These are phyloP conservation scores for Raphidocelis subcapitata DNA, from an alignment of 139 green algal species.

Conservation along the genomic window DNA sequence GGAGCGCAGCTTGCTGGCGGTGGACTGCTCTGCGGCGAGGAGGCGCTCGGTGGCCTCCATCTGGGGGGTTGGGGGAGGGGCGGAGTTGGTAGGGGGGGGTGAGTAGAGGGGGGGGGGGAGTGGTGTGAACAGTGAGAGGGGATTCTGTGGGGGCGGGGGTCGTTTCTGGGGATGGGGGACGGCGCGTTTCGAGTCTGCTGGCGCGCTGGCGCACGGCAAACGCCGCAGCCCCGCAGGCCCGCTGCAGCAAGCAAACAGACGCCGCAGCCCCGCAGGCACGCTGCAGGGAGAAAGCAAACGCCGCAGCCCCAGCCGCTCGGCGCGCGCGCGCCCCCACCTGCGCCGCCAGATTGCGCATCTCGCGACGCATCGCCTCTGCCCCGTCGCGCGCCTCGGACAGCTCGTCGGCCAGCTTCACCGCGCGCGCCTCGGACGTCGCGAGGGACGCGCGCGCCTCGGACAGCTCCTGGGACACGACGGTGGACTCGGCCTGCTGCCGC, in stretches of 20 bases:
- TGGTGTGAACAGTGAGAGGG: too few species aligned
- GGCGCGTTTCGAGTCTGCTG: too few species aligned
- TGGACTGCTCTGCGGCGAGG: constrained; percentile 10
- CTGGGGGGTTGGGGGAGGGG: neutral
- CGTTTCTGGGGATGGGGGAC: too few species aligned
- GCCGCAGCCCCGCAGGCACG: neutral
- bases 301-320: neutral
- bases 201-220: too few species aligned
- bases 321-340: neutral
- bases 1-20: neutral
- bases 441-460: neutral
- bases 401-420: constrained; percentile 26
- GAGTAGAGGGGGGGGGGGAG: too few species aligned
- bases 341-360: constrained; percentile 20
- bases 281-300: too few species aligned
- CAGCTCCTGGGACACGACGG: neutral
- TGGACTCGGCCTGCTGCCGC: neutral
- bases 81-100: too few species aligned
- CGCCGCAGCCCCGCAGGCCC: too few species aligned
- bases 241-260: too few species aligned
- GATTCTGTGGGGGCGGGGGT: too few species aligned
- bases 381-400: constrained; percentile 6
- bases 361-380: constrained; percentile 19
- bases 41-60: constrained; percentile 25
- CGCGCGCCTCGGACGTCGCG: constrained; percentile 19